These are phyloP conservation scores for Dothistroma septosporum DNA, from an alignment of 2,329 filamentous ascomycete species.

Conservation along the genomic window DNA sequence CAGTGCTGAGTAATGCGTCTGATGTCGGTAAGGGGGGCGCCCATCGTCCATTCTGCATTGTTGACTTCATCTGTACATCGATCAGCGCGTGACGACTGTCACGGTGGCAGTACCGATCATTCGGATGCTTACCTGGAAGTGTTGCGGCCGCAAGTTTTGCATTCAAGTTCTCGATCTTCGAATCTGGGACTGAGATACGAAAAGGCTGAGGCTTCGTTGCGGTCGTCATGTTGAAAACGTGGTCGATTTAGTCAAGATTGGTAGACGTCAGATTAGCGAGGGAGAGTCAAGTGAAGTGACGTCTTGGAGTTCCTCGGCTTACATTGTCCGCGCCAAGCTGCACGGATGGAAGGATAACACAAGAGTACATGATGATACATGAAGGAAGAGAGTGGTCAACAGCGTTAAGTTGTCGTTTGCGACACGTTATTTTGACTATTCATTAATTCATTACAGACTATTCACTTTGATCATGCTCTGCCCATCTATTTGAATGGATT, in stretches of 20 bases:
- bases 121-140: conserved; percentile 36
- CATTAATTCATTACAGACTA: background rate
- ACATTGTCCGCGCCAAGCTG: background rate
- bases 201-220: conserved; percentile 34
- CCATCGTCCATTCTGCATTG: conserved; percentile 52
- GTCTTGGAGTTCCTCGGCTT: background rate
- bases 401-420: too few species aligned
- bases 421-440: too few species aligned
- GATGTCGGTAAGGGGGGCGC: conserved; percentile 55
- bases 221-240: conserved; percentile 4
- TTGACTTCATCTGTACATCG: conserved; percentile 47
- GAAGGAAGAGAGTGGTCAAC: too few species aligned
- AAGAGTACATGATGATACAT: background rate
- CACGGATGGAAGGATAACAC: background rate
- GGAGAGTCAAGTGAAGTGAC: background rate
- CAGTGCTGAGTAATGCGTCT: conserved; percentile 55
- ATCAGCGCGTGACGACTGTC: background rate
- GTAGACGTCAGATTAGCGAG: background rate
- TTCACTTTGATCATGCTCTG: background rate
- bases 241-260: background rate
- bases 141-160: conserved; percentile 51
- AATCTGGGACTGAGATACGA: conserved; percentile 47
- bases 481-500: conserved; percentile 5
- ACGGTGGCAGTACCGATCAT: background rate
- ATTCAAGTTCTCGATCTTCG: conserved; percentile 49